These are phyloP conservation scores for Xeromyces bisporus DNA, from an alignment of 495 filamentous ascomycete genomes.

Conservation along the genomic window DNA sequence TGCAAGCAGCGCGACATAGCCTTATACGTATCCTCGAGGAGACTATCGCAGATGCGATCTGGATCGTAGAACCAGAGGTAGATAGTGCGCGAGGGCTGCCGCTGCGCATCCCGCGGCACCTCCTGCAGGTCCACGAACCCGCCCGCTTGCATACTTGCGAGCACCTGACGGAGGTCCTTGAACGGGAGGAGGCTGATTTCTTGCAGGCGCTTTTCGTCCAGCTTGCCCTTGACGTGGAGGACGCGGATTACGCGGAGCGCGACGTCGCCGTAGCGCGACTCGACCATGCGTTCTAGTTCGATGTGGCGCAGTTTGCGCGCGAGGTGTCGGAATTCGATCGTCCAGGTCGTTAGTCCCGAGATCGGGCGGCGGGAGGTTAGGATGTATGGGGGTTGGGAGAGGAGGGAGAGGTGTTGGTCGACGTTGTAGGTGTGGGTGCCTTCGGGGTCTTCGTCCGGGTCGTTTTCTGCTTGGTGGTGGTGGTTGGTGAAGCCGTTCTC, in stretches of 20 bases:
- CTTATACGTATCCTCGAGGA: constrained; percentile 69
- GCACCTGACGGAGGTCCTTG: constrained; percentile 62
- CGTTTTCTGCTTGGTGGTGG: constrained; percentile 7
- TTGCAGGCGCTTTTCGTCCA: constrained; percentile 75
- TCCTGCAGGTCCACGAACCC: constrained; percentile 85
- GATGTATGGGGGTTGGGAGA: constrained; percentile 51
- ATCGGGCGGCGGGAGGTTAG: constrained; percentile 36
- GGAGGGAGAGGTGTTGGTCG: constrained; percentile 60
- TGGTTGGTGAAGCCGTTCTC: constrained; percentile 25
- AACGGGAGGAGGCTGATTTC: constrained; percentile 59
- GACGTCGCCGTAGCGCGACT: constrained; percentile 53
- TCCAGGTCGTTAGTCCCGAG: constrained; percentile 53
- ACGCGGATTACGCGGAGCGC: constrained; percentile 67
- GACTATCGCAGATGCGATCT: constrained; percentile 42
- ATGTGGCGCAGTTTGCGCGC: constrained; percentile 47
- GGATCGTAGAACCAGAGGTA: constrained; percentile 84
- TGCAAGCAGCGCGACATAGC: constrained; percentile 76
- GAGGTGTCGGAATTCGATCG: constrained; percentile 56
- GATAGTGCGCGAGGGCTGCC: constrained; percentile 59
- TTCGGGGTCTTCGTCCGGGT: constrained; percentile 18
- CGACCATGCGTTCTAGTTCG: constrained; percentile 64
- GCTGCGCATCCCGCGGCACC: constrained; percentile 67
- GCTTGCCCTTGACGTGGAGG: constrained; percentile 66
- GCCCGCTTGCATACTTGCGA: constrained; percentile 62
- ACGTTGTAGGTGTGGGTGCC: constrained; percentile 34